Evolutionary conservation across 192 early-diverging fungal genomes (phyloP).

Genomic region (Phlyctochytrium arcticum): DNA sequence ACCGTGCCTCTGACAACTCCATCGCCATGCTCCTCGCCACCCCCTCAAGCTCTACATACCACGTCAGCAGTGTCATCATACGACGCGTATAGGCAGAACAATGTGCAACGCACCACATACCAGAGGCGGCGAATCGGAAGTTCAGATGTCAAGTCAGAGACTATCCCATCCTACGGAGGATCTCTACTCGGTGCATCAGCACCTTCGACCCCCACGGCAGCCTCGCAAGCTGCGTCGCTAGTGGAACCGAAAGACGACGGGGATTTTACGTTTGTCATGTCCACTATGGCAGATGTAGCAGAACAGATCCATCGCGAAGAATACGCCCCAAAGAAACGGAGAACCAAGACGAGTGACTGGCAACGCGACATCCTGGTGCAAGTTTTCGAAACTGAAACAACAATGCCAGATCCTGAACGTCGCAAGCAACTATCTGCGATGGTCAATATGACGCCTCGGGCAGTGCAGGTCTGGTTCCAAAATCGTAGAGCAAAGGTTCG

Average conservation of each 20-base stretch:
- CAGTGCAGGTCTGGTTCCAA: conserved; percentile 84
- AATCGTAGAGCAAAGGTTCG: conserved; percentile 72
- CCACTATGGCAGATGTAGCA: conserved; percentile 20
- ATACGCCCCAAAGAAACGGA: conserved; percentile 48
- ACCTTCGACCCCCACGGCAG: too few species aligned
- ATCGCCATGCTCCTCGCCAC: neutral
- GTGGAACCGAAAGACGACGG: neutral
- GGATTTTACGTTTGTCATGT: conserved; percentile 6
- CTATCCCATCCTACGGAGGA: neutral
- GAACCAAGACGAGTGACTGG: conserved; percentile 66
- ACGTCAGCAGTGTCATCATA: neutral
- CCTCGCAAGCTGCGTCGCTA: too few species aligned
- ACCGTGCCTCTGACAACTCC: neutral
- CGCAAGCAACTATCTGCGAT: conserved; percentile 65
- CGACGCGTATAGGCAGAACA: too few species aligned
- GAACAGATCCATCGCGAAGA: conserved; percentile 13
- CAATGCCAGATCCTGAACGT: conserved; percentile 61
- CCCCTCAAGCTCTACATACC: neutral
- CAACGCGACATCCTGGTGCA: conserved; percentile 75
- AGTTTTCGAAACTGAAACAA: conserved; percentile 58
- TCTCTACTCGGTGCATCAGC: neutral
- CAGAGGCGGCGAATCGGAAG: neutral
- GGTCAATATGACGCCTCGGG: conserved; percentile 65
- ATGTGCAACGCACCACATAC: too few species aligned
- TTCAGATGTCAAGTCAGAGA: neutral